Base-by-base conservation (phyloP, 495 filamentous ascomycete genomes). In the Clavariopsis aquatica region DNA sequence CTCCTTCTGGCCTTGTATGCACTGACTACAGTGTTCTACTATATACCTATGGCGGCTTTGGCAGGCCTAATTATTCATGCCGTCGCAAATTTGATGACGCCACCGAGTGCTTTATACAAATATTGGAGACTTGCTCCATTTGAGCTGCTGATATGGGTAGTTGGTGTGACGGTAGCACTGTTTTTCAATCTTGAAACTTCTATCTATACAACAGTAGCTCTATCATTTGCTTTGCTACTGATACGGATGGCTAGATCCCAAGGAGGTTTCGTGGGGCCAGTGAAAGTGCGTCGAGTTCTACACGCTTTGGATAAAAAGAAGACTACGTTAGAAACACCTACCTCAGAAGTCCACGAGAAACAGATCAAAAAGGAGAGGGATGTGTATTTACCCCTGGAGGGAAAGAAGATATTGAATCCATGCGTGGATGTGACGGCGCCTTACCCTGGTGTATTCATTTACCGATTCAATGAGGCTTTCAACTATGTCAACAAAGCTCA, bases 51-150 rank as follows among this genome's bases (percentile, higher is more conserved):
- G 19, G 60, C 60, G 9, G 60, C 60, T 29, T 51, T 62, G 2
- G 60, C 60, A 8, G 60, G 60, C 52, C 22, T 62, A 19, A 62
- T 62, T 20, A 62, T 62, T 20, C 60, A 62, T 27, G 60, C 60
- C 3, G 41, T 38, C 9, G 9, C n/a, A 7, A 62, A 62, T 47
- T 51, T 62, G 4, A 56, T 62, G 28, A 55, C 60, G 1, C 60
- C 60, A 17, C 60, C 60, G 2, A 53, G 36, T 9, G 49, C 28
- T 3, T 41, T 62, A n/a, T 54, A 55, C 26, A 62, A 62, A 29
- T 62, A 62, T 38, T 62, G 60, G 60, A 46, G 52, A 23, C 34
- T 62, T 19, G 31, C 60, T 47, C 60, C 60, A 2, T 49, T 62
- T 23, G 60, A 62, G 19, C 22, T 62, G 1, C 9, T 53, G 22